Conservation (phyloP, 2,329 filamentous ascomycete species). For the Colletotrichum camelliae region DNA sequence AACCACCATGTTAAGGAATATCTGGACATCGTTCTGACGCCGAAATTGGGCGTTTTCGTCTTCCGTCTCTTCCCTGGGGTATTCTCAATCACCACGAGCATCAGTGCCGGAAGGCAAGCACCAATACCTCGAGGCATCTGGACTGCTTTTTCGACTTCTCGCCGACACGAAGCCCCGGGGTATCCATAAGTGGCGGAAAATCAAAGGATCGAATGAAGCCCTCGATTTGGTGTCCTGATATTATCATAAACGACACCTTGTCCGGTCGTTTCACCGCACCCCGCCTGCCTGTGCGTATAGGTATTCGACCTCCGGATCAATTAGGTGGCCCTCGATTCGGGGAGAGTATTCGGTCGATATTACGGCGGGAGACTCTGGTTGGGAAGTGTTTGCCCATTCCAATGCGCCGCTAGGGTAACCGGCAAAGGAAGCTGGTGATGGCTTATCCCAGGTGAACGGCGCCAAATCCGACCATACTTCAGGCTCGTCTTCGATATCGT, state of each 20-base stretch:
- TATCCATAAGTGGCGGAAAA: background rate
- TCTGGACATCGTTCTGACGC: background rate
- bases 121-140: background rate
- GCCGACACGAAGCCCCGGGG: background rate
- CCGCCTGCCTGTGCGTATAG: background rate
- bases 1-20: background rate
- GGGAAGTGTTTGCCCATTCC: conserved; percentile 11
- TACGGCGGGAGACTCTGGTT: background rate
- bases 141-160: background rate
- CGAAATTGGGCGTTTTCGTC: background rate
- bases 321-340: background rate
- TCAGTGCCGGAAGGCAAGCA: background rate
- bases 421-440: background rate
- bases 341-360: conserved; percentile 6
- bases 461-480: conserved; percentile 5
- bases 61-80: background rate
- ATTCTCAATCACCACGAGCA: background rate
- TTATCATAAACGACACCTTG: background rate
- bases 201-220: background rate
- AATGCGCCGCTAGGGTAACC: background rate
- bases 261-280: background rate
- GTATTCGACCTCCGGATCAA: background rate
- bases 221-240: background rate
- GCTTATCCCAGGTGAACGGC: conserved; percentile 1
- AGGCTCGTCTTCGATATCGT: conserved; percentile 4